These are phyloP conservation scores for Pholiota microspora DNA, from an alignment of 768 basidiomycete species.

Conservation along the genomic window DNA sequence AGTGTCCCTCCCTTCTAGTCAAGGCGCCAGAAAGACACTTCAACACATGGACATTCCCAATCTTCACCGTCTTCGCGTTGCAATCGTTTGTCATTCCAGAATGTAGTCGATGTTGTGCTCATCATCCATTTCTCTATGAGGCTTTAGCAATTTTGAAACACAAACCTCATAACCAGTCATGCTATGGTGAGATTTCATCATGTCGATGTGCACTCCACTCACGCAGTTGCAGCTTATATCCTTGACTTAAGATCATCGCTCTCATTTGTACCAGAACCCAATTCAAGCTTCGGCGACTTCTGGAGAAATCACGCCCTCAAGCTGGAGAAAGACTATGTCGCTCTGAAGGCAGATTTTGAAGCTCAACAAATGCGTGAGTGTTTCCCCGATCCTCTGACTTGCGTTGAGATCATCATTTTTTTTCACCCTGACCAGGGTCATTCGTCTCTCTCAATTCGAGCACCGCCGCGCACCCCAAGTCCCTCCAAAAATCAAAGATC, in stretches of 20 bases:
- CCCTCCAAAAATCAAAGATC: neutral
- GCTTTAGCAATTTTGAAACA: slow-evolving; percentile 44
- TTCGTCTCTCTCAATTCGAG: neutral
- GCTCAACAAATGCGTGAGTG: slow-evolving; percentile 33
- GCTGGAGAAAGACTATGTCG: slow-evolving; percentile 37
- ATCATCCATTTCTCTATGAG: slow-evolving; percentile 25
- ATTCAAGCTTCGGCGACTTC: slow-evolving; percentile 16
- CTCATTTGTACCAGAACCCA: neutral
- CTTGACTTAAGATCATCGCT: slow-evolving; percentile 33
- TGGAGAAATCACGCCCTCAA: slow-evolving; percentile 43
- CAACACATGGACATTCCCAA: slow-evolving; percentile 3
- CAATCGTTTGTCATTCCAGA: slow-evolving; percentile 31
- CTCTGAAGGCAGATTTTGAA: slow-evolving; percentile 39
- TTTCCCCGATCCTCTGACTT: too few species aligned
- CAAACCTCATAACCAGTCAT: slow-evolving; percentile 41
- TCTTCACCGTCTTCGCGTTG: slow-evolving; percentile 31
- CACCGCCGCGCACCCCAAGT: neutral
- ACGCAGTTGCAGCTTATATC: slow-evolving; percentile 37
- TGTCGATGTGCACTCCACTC: neutral
- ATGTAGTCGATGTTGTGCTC: neutral
- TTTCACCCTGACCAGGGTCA: neutral
- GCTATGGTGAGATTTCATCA: slow-evolving; percentile 30
- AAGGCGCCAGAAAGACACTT: too few species aligned
- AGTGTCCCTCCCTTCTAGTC: neutral
- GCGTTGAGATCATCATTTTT: too few species aligned